A percentile compares a stretch with the other conserved stretches of the same genome.
Evolutionary conservation across 2,329 filamentous ascomycete species (phyloP).

Genomic region (Apiospora koreana): DNA sequence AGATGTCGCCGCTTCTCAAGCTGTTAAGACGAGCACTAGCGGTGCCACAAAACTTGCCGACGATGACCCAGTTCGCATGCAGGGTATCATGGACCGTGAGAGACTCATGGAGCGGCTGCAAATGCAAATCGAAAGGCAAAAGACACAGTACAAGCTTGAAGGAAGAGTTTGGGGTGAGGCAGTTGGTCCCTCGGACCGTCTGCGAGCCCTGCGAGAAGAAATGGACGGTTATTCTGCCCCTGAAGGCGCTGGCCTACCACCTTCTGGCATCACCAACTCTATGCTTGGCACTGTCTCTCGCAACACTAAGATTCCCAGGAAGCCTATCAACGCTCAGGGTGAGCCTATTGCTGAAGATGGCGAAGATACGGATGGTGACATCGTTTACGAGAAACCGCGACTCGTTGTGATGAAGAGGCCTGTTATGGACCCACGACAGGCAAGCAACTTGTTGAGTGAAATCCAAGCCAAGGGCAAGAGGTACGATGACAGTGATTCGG

Average conservation of each 20-base stretch:
- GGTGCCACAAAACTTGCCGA: slow-evolving; percentile 55
- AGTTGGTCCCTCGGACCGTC: slow-evolving; percentile 83
- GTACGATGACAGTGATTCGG: slow-evolving; percentile 73
- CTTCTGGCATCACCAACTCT: slow-evolving; percentile 67
- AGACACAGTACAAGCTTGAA: slow-evolving; percentile 96
- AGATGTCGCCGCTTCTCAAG: slow-evolving; percentile 88
- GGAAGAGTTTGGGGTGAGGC: slow-evolving; percentile 85
- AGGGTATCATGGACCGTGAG: slow-evolving; percentile 91
- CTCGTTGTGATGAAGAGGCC: slow-evolving; percentile 79
- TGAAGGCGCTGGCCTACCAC: slow-evolving; percentile 53
- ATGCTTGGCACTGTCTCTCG: slow-evolving; percentile 73
- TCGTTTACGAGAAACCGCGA: slow-evolving; percentile 76
- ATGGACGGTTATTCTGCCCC: slow-evolving; percentile 72
- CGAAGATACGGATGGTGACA: slow-evolving; percentile 55
- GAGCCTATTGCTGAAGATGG: slow-evolving; percentile 32
- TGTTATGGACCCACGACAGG: slow-evolving; percentile 63
- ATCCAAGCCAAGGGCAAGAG: slow-evolving; percentile 75
- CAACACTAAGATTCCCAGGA: slow-evolving; percentile 56
- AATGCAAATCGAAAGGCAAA: slow-evolving; percentile 93
- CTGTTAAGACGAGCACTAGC: slow-evolving; percentile 51
- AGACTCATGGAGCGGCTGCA: slow-evolving; percentile 90
- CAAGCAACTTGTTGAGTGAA: slow-evolving; percentile 66
- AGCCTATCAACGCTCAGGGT: slow-evolving; percentile 46
- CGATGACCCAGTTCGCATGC: slow-evolving; percentile 74
- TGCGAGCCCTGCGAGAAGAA: slow-evolving; percentile 88